Evolutionary conservation across 768 basidiomycete genomes (phyloP).

Genomic region (Fomitopsis serialis): DNA sequence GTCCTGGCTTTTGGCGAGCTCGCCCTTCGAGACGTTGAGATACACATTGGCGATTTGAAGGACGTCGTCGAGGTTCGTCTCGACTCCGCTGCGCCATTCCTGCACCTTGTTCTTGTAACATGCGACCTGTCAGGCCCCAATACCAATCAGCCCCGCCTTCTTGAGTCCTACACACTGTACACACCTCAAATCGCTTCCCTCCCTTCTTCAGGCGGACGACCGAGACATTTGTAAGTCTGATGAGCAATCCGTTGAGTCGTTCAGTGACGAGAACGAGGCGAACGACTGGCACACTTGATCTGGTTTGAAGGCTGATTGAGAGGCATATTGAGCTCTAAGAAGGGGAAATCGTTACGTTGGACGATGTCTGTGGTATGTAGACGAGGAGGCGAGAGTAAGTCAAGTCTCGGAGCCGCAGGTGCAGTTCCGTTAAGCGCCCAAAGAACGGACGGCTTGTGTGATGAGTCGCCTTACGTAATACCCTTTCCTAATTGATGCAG

Average conservation of each 20-base stretch:
- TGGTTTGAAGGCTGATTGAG: conserved; percentile 88
- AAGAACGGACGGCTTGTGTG: too few relatives aligned
- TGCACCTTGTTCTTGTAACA: conserved; percentile 99
- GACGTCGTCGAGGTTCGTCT: conserved; percentile 92
- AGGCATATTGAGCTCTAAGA: conserved; percentile 24
- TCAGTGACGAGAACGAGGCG: conserved; percentile 6
- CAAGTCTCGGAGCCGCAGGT: too few relatives aligned
- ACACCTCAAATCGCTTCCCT: conserved; percentile 96
- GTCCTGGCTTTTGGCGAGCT: conserved; percentile 84
- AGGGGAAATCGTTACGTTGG: background rate
- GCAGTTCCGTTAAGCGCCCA: too few relatives aligned
- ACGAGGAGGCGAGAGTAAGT: background rate
- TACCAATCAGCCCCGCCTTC: background rate
- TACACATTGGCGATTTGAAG: conserved; percentile 96
- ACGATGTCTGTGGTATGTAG: background rate
- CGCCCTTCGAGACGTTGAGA: conserved; percentile 93
- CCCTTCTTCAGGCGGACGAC: conserved; percentile 95
- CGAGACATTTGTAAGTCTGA: conserved; percentile 95
- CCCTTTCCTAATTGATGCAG: too few relatives aligned
- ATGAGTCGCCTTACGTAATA: too few relatives aligned
- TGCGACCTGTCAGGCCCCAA: conserved; percentile 57
- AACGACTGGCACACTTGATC: conserved; percentile 58
- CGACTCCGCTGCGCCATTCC: conserved; percentile 91
- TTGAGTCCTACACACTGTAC: background rate
- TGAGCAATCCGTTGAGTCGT: conserved; percentile 5